phyloP scores from a whole-genome alignment of 805 yeast genomes.

The Danielozyma ontarioensis region DNA sequence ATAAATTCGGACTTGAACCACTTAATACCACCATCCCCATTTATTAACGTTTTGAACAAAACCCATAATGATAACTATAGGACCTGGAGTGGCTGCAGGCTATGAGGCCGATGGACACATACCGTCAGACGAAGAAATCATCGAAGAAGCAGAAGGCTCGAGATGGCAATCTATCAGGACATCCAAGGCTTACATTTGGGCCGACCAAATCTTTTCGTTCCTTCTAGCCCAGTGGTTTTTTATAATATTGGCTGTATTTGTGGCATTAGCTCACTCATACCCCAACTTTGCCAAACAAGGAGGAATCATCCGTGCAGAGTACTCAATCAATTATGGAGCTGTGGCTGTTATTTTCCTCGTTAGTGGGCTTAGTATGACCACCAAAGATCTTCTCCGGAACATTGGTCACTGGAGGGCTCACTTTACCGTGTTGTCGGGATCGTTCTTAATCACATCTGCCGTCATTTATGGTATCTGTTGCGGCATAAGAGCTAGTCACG shows the following conservation, averaged over 20 bases:
- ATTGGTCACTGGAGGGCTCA: conserved; percentile 81
- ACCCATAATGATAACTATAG: background rate
- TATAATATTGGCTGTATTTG: conserved; percentile 61
- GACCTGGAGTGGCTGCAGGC: background rate
- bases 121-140: background rate
- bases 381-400: conserved; percentile 56
- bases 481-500: conserved; percentile 55
- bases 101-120: background rate
- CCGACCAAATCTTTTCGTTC: conserved; percentile 17
- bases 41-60: no score
- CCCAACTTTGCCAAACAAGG: conserved; percentile 84
- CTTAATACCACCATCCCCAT: no score
- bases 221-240: conserved; percentile 67
- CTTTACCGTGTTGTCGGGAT: conserved; percentile 56
- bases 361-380: conserved; percentile 74
- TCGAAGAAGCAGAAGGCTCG: no score
- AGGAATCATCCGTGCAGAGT: conserved; percentile 70
- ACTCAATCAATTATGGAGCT: conserved; percentile 78
- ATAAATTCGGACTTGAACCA: no score
- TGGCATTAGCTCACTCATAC: conserved; percentile 70
- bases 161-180: conserved; percentile 3
- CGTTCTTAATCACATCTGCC: conserved; percentile 67
- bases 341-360: conserved; percentile 81
- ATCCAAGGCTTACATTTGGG: conserved; percentile 6
- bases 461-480: conserved; percentile 68